These are phyloP conservation scores for Bipolaris zeicola DNA, from an alignment of 2,329 filamentous ascomycete genomes.

Conservation along the genomic window DNA sequence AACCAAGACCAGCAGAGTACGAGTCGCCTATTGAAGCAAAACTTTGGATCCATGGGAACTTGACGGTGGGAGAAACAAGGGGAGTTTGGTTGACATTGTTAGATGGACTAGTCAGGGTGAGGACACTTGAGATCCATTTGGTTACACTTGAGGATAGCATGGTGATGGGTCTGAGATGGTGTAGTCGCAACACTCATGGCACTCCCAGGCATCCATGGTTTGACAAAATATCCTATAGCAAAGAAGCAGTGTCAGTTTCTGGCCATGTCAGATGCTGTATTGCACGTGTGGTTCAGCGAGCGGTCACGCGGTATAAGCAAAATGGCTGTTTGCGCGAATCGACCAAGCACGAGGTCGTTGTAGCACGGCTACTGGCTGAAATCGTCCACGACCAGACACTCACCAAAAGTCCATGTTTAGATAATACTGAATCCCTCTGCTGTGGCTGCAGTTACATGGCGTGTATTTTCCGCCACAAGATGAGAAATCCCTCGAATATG, in stretches of 20 bases:
- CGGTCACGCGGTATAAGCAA: constrained; percentile 17
- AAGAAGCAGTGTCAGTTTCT: neutral
- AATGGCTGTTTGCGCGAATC: constrained; percentile 14
- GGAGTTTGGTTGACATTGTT: neutral
- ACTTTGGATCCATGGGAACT: constrained; percentile 29
- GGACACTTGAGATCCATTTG: constrained; percentile 4
- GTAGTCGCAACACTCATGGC: constrained; percentile 3
- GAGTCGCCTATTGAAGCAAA: constrained; percentile 42
- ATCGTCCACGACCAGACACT: neutral
- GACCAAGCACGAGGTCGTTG: constrained; percentile 20
- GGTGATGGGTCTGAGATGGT: constrained; percentile 3
- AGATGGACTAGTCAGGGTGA: neutral
- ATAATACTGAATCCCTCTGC: neutral
- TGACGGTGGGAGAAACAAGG: neutral
- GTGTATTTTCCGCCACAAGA: neutral
- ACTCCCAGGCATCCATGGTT: neutral
- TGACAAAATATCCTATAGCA: neutral
- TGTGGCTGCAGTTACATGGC: neutral
- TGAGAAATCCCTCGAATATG: neutral
- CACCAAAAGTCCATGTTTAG: too few relatives aligned
- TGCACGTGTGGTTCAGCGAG: constrained; percentile 5
- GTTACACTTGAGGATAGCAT: constrained; percentile 4
- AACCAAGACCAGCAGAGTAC: constrained; percentile 39
- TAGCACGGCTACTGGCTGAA: constrained; percentile 4
- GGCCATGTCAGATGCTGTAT: neutral